Base-by-base conservation (phyloP, 805 yeast species). In the Sugiyamaella lignohabitans region DNA sequence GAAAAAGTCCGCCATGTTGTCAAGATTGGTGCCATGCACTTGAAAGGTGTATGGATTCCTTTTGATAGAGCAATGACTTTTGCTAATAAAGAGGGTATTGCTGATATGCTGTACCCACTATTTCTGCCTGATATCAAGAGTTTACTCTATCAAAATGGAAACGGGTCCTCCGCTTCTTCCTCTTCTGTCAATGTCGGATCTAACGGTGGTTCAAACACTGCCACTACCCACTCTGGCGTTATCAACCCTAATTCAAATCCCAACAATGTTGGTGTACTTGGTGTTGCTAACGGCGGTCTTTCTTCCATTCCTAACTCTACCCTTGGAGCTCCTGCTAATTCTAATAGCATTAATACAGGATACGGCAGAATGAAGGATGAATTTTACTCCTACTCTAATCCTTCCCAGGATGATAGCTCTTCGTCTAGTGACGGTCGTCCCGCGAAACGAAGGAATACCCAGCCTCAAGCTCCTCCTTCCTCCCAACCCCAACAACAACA, bases 11-110 rank as follows among this genome's bases (percentile, higher is more conserved):
- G 93, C 37, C 86, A 83, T 59, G 94, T 85, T 20, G 91, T 85
- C 38, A 85, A 85, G 65, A 82, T 84, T 51, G 95, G 95, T 3
- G 80, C 88, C 11, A 84, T 85, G 89, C 89, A 85, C 63, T 69
- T 85, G 56, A 85, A 85, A 67, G 95, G 95, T 34, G 94, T 85
- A 40, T 85, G 95, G 95, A 84, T 85, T 49, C 94, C 95, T 1
- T 84, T 83, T 60, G 91, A 84, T 52, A 70, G 93, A 43, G 95
- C 94, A 1, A 69, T 80, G 40, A 82, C 83, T 29, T 81, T 84
- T 78, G 94, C 95, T 16, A 83, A 82, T 63, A 71, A 82, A 52
- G 93, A 85, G 61, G 84, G 86, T 36, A 83, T 82, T 50, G 78
- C 75, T 22, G 87, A 82, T 55, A 59, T 75, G 34, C 69, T 82